Evolutionary conservation across 83 land plant species (phyloP), one percentile per base, ranked within the genome.

Genomic region (Diphasiastrum complanatum): DNA sequence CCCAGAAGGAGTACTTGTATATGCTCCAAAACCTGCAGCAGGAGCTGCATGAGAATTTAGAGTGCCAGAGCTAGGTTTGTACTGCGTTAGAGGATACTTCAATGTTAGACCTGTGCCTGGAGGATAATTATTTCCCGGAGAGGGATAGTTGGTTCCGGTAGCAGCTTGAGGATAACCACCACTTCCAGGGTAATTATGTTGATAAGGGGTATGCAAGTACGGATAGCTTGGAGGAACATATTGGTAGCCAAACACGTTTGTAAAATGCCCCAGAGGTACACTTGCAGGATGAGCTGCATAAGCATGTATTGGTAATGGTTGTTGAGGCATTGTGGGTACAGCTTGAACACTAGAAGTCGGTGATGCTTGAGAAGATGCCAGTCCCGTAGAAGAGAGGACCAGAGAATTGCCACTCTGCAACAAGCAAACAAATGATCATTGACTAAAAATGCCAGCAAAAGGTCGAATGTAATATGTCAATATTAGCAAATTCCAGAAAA

Each of bases 201-300:
- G 61, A 33, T 58, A 58, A 16, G 61, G 61, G 22, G 61, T 6
- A 33, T 58, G 61, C 46, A 58, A 33, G 18, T 58, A 58, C 3
- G 61, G 35, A 58, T 33, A 58, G 35, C 33, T 58, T 2, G 61
- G 8, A 3, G 56, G 56, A 24, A 58, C 22, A 58, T 58, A 58
- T 26, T 58, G 61, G n/a, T 58, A 58, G 43, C 61, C 51, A 33
- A 28, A 58, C 2, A 58, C 23, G 24, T 36, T 58, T 14, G 61
- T 5, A 36, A 28, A 58, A 28, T 36, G 61, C 10, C 41, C 19
- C 14, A 58, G 6, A 2, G 61, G 2, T 3, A 52, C 56, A 52
- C 56, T 33, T 52, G 56, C 25, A 23, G 56, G 61, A 33, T 58
- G 61, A 2, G 51, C 43, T 28, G 61, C 37, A 58, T 58, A 58